Conservation (phyloP, 176 grass and related monocot genomes). For the Lolium perenne region DNA sequence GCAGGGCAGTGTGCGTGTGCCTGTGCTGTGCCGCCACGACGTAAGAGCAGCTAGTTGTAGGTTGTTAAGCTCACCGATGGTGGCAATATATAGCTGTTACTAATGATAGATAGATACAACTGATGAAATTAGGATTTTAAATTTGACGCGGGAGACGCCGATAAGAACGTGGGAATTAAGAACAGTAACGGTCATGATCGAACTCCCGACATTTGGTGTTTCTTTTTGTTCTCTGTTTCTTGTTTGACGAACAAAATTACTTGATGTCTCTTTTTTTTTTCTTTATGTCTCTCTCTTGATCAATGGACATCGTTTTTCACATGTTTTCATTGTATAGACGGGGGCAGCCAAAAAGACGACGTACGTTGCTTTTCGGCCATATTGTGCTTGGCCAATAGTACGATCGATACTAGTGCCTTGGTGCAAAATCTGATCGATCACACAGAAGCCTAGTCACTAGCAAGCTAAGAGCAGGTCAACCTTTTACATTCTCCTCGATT, state of each 20-base stretch:
- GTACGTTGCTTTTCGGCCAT: neutral
- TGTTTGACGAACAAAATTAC: neutral
- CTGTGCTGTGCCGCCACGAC: neutral
- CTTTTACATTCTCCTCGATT: too few species aligned
- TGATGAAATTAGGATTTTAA: neutral
- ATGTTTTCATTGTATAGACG: neutral
- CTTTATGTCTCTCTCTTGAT: neutral
- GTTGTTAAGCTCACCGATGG: neutral
- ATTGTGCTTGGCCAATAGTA: neutral
- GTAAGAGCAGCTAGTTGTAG: neutral
- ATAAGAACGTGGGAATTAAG: slow-evolving; percentile 33
- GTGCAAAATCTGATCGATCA: too few species aligned
- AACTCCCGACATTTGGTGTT: neutral
- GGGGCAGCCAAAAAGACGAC: neutral
- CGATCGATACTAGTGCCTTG: too few species aligned
- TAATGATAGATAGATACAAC: neutral
- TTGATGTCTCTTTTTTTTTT: neutral
- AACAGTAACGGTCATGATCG: neutral
- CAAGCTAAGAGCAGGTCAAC: too few species aligned
- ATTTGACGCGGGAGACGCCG: neutral
- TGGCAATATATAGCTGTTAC: slow-evolving; percentile 7
- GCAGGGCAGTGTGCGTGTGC: neutral
- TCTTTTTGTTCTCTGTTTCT: neutral
- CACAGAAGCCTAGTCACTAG: too few species aligned
- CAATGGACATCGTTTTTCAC: neutral